Conservation (phyloP, 164 flowering plant species). For the Malania oleifera region DNA sequence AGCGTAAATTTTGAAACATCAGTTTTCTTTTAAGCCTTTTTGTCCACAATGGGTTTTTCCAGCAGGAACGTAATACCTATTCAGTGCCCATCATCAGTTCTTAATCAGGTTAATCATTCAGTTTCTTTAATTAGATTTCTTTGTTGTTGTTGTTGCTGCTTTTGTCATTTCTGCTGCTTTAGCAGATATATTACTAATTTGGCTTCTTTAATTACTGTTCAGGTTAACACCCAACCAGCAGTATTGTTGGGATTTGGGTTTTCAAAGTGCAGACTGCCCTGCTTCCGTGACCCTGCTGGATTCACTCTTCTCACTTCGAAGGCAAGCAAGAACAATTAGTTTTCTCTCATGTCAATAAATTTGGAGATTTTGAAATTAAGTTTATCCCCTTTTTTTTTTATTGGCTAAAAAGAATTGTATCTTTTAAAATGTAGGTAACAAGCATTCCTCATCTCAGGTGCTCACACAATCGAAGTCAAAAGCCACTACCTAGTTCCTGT, state of each 20-base stretch:
- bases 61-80: too few relatives aligned
- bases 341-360: not conserved
- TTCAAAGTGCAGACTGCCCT: constrained; percentile 1
- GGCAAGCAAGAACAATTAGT: not conserved
- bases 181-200: too few relatives aligned
- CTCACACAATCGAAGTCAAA: not conserved
- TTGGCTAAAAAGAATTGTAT: not conserved
- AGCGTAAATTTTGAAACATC: too few relatives aligned
- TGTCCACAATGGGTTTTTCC: too few relatives aligned
- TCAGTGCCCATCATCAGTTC: too few relatives aligned
- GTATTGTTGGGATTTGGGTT: constrained; percentile 7
- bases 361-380: too few relatives aligned
- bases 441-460: constrained; percentile 3
- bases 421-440: constrained; percentile 8
- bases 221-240: constrained; percentile 6
- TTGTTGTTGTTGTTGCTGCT: too few relatives aligned
- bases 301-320: constrained; percentile 1
- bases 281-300: not conserved
- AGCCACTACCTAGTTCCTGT: constrained; percentile 2
- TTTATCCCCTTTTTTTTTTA: not conserved
- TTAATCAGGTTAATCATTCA: too few relatives aligned
- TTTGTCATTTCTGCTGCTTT: too few relatives aligned
- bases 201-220: not conserved
- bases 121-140: too few relatives aligned
- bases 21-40: too few relatives aligned